A percentile compares a stretch with the other conserved stretches of the same genome.
phyloP scores from a whole-genome alignment of 1,139 yeast species.

The Pichia sp. region DNA sequence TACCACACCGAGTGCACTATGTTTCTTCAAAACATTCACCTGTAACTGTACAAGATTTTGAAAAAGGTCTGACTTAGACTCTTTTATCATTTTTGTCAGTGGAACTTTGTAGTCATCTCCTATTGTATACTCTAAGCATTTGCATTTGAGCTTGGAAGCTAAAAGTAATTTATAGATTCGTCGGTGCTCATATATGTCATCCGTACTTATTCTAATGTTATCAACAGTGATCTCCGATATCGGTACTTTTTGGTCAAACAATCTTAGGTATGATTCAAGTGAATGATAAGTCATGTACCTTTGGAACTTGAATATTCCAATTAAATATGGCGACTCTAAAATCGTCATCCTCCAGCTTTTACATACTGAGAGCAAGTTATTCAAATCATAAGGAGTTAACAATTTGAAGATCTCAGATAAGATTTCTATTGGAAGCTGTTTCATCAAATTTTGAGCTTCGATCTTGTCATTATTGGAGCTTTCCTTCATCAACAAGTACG shows the following conservation, averaged over 20 bases:
- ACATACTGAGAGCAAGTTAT: slow-evolving; percentile 12
- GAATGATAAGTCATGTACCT: neutral
- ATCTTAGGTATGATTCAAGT: slow-evolving; percentile 9
- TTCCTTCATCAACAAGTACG: neutral
- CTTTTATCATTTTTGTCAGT: slow-evolving; percentile 3
- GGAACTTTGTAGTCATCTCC: neutral
- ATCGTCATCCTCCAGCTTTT: slow-evolving; percentile 17
- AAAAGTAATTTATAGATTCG: slow-evolving; percentile 9
- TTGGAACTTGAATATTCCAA: slow-evolving; percentile 9
- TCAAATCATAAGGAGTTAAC: slow-evolving; percentile 9
- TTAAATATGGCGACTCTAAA: slow-evolving; percentile 13
- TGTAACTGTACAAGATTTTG: neutral
- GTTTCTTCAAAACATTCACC: neutral
- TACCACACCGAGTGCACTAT: neutral
- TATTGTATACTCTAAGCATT: neutral
- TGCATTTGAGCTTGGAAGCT: slow-evolving; percentile 1
- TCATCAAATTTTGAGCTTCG: slow-evolving; percentile 9
- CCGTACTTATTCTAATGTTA: slow-evolving; percentile 2
- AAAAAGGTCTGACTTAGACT: slow-evolving; percentile 2
- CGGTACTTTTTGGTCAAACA: slow-evolving; percentile 14
- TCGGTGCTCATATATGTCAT: neutral
- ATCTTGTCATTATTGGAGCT: neutral
- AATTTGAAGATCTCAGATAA: slow-evolving; percentile 7
- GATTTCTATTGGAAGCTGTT: slow-evolving; percentile 15
- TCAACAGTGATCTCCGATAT: slow-evolving; percentile 6